These are phyloP conservation scores for Eustoma russellianum DNA, from an alignment of 257 asterid species.

Conservation along the genomic window DNA sequence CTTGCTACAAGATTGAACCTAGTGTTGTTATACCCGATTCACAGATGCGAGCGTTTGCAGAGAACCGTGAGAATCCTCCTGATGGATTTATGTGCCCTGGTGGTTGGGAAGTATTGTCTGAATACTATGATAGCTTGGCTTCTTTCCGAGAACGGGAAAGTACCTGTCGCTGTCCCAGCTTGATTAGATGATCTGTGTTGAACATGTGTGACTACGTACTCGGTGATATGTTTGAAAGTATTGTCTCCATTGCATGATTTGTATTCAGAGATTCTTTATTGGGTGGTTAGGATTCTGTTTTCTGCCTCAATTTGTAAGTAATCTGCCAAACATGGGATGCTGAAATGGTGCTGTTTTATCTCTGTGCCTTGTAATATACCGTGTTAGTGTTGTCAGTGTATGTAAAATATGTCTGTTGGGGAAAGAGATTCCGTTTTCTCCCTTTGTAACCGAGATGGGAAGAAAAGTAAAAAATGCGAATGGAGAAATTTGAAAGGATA, in stretches of 20 bases:
- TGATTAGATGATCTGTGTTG: slow-evolving; percentile 10
- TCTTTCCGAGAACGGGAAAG: slow-evolving; percentile 44
- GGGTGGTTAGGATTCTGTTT: slow-evolving; percentile 1
- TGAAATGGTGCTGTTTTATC: slow-evolving; percentile 2
- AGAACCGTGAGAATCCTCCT: slow-evolving; percentile 77
- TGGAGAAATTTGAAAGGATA: too few relatives aligned
- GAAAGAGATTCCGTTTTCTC: too few relatives aligned
- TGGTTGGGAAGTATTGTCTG: slow-evolving; percentile 94
- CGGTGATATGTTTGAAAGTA: slow-evolving; percentile 1
- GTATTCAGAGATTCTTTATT: neutral
- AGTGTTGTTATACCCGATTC: too few relatives aligned
- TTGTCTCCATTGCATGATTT: slow-evolving; percentile 10
- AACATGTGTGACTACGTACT: slow-evolving; percentile 6
- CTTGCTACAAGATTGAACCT: too few relatives aligned
- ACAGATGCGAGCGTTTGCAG: slow-evolving; percentile 86
- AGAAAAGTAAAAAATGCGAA: too few relatives aligned
- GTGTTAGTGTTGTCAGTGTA: too few relatives aligned
- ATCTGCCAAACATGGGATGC: slow-evolving; percentile 1
- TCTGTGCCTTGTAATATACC: neutral
- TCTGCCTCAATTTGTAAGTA: slow-evolving; percentile 4
- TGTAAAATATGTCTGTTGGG: too few relatives aligned
- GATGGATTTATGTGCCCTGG: slow-evolving; percentile 98
- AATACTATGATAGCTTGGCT: slow-evolving; percentile 63
- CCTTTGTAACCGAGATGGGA: too few relatives aligned
- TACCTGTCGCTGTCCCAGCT: slow-evolving; percentile 48